These are phyloP conservation scores for Mucor velutinosus DNA, from an alignment of 371 early-diverging fungal genomes.

Conservation along the genomic window DNA sequence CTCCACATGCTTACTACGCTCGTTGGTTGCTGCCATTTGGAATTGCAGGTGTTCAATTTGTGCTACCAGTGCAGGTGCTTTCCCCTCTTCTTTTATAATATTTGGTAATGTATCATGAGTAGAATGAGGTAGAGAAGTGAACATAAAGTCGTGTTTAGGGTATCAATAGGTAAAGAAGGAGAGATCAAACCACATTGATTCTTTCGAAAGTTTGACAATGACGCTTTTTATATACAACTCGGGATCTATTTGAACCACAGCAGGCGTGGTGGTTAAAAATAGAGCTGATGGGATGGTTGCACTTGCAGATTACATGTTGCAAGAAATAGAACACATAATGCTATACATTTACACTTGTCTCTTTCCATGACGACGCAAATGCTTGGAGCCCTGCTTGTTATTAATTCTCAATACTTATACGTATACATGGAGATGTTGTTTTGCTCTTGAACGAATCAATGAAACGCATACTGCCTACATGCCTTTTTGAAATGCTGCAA, in stretches of 20 bases:
- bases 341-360: too few relatives aligned
- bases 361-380: too few relatives aligned
- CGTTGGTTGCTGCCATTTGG: slow-evolving; percentile 17
- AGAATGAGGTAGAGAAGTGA: slow-evolving; percentile 19
- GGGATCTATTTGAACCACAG: not conserved
- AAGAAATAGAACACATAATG: too few relatives aligned
- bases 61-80: not conserved
- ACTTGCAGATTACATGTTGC: too few relatives aligned
- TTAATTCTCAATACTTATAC: too few relatives aligned
- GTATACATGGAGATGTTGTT: too few relatives aligned
- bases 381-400: too few relatives aligned
- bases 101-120: slow-evolving; percentile 9
- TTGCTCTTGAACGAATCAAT: too few relatives aligned
- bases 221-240: not conserved
- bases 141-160: slow-evolving; percentile 15
- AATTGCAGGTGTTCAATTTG: slow-evolving; percentile 25
- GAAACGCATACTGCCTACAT: too few relatives aligned
- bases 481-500: too few relatives aligned
- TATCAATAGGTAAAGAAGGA: not conserved
- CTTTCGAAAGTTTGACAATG: slow-evolving; percentile 10
- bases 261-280: too few relatives aligned
- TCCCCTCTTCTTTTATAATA: slow-evolving; percentile 6
- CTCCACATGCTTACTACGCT: slow-evolving; percentile 18
- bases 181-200: slow-evolving; percentile 5
- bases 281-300: too few relatives aligned